phyloP scores from a whole-genome alignment of 441 rosid species.

The Populus trichocarpa region DNA sequence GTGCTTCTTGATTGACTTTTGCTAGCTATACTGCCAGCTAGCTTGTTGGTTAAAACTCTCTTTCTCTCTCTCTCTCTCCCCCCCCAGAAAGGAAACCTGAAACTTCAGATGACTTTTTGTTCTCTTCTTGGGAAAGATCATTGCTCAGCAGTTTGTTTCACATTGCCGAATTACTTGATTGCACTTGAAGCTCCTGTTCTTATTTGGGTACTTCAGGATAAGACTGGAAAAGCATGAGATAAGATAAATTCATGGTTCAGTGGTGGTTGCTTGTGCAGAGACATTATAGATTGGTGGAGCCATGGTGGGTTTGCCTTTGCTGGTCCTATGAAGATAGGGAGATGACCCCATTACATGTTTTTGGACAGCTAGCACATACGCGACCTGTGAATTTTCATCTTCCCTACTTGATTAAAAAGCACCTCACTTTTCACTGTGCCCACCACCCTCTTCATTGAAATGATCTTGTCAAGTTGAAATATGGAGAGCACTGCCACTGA shows the following conservation, averaged over 20 bases:
- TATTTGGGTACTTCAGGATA: conserved; percentile 5
- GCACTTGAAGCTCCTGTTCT: neutral
- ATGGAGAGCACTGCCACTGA: too few species aligned
- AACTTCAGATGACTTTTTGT: neutral
- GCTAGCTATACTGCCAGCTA: neutral
- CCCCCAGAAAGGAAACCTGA: neutral
- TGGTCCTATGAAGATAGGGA: conserved; percentile 6
- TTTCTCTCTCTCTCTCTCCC: neutral
- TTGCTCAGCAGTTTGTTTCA: conserved; percentile 6
- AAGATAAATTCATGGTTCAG: conserved; percentile 1
- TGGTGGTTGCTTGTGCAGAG: conserved; percentile 25
- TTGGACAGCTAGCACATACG: neutral
- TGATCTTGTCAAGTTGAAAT: neutral
- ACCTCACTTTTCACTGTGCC: neutral
- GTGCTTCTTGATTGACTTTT: conserved; percentile 29
- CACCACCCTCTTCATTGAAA: neutral
- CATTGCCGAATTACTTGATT: conserved; percentile 8
- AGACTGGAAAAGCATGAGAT: conserved; percentile 12
- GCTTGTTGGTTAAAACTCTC: neutral
- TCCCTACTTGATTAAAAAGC: neutral
- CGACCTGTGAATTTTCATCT: neutral
- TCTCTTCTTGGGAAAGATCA: neutral
- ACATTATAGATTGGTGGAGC: conserved; percentile 29
- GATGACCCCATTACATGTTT: conserved; percentile 14
- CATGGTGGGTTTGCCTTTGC: conserved; percentile 12